Evolutionary conservation across 805 yeast species (phyloP), one percentile per base, ranked within the genome.

Genomic region (Metschnikowia similis): DNA sequence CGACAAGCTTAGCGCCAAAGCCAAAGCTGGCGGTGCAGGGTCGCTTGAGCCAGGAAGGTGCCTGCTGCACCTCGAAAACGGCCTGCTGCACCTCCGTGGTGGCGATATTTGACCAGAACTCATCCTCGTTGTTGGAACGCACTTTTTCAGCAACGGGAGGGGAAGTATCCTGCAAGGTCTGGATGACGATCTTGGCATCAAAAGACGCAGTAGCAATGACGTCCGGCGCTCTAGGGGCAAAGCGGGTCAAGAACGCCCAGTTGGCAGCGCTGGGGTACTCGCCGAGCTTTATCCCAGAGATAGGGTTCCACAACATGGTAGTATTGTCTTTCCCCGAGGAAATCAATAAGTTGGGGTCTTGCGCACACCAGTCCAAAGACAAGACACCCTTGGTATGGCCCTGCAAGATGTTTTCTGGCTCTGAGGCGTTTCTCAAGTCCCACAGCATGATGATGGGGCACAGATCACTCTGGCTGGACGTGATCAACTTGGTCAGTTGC

Each of bases 271-370:
- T 81, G 48, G 98, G 97, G 66, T 88, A 94, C 62, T 89, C 87
- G 5, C 94, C 96, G 55, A 92, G 71, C 61, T 81, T 79, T 50
- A 72, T 73, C 42, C 91, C 95, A 17, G 79, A 69, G 48, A 81
- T 70, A 28, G 97, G 97, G 66, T 94, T 89, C 99, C 99, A 94
- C 58, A 94, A 72, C 54, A 84, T 70, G 4, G 95, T 89, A 31
- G 89, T 73, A 65, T 90, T 90, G 68, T 94, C 99, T 61, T 89
- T 87, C 52, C 97, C 97, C 64, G 92, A 81, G n/a, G 97, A 88
- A 39, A 94, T 71, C 59, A 94, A 74, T 56, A 94, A 75, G 45
- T 76, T 75, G 44, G 88, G 81, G 66, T 94, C 99, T 58, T 83
- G 85, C 41, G 74, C 67, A 68, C 97, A 89, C 99, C 99, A 94